Conservation (phyloP, 176 grass and related monocot species). For the Urochloa ruziziensis region DNA sequence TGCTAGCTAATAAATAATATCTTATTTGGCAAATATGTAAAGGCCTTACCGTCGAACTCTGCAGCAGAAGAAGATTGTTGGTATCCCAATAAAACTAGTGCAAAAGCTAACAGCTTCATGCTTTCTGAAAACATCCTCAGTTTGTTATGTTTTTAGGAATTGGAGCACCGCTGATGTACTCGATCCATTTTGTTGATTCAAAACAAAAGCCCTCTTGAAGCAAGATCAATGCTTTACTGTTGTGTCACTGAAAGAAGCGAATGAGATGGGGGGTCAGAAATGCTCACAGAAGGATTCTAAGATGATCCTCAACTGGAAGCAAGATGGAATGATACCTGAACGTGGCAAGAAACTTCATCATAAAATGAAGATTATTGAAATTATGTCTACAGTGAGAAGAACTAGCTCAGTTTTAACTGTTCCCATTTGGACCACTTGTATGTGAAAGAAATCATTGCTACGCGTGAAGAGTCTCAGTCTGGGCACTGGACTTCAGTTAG, state of each 20-base stretch:
- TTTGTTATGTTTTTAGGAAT: conserved; percentile 21
- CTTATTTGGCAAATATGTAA: conserved; percentile 14
- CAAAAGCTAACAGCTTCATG: conserved; percentile 45
- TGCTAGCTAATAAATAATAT: background rate
- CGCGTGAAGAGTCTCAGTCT: background rate
- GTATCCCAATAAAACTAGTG: conserved; percentile 37
- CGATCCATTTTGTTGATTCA: background rate
- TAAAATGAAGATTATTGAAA: background rate
- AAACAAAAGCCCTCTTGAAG: conserved; percentile 9
- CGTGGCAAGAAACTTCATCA: background rate
- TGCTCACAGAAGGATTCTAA: background rate
- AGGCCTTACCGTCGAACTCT: conserved; percentile 44
- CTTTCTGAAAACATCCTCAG: conserved; percentile 2
- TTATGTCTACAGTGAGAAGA: background rate
- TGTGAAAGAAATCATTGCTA: background rate
- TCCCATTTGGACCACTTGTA: background rate
- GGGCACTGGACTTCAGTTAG: background rate
- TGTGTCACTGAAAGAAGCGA: background rate
- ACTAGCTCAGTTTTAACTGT: background rate
- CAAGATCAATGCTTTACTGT: background rate
- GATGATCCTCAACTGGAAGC: background rate
- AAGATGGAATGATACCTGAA: background rate
- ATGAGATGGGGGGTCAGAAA: conserved; percentile 8
- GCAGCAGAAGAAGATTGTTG: conserved; percentile 30
- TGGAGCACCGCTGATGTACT: background rate